These are phyloP conservation scores for Beauveria sp. DNA, from an alignment of 2,329 filamentous ascomycete genomes.

Conservation along the genomic window DNA sequence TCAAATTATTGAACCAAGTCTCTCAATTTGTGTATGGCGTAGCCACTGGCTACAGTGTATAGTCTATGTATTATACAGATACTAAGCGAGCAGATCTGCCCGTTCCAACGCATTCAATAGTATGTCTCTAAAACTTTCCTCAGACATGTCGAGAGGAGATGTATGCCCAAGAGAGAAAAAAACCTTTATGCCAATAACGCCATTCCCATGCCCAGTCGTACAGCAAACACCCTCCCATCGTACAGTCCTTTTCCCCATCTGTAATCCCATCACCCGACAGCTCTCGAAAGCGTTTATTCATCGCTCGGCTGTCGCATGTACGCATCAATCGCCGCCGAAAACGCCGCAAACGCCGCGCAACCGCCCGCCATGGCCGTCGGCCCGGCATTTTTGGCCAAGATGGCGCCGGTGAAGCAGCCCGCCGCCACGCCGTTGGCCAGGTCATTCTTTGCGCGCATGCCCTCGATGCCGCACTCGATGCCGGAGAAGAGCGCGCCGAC, in stretches of 20 bases:
- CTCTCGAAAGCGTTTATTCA: slow-evolving; percentile 28
- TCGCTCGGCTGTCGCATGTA: slow-evolving; percentile 77
- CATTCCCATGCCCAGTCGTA: slow-evolving; percentile 18
- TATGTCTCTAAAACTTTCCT: background rate
- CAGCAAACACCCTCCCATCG: slow-evolving; percentile 5
- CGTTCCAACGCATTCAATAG: background rate
- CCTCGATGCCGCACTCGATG: slow-evolving; percentile 94
- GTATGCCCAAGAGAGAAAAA: slow-evolving; percentile 17
- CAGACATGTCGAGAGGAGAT: slow-evolving; percentile 13
- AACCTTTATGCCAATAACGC: slow-evolving; percentile 23
- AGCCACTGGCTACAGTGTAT: slow-evolving; percentile 15
- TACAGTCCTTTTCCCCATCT: background rate
- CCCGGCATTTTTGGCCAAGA: slow-evolving; percentile 77
- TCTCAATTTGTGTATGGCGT: background rate
- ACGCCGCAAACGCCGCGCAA: slow-evolving; percentile 89
- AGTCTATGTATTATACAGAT: slow-evolving; percentile 23
- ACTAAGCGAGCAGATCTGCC: slow-evolving; percentile 9
- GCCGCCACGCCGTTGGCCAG: slow-evolving; percentile 78
- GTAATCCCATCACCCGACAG: background rate
- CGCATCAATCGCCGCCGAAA: slow-evolving; percentile 83
- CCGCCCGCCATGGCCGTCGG: slow-evolving; percentile 83
- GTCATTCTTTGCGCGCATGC: slow-evolving; percentile 88
- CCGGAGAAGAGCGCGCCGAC: slow-evolving; percentile 87
- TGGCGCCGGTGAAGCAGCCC: slow-evolving; percentile 85
- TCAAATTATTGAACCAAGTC: background rate